Evolutionary conservation across 768 basidiomycete genomes (phyloP).

Genomic region (Boletus fagicola): DNA sequence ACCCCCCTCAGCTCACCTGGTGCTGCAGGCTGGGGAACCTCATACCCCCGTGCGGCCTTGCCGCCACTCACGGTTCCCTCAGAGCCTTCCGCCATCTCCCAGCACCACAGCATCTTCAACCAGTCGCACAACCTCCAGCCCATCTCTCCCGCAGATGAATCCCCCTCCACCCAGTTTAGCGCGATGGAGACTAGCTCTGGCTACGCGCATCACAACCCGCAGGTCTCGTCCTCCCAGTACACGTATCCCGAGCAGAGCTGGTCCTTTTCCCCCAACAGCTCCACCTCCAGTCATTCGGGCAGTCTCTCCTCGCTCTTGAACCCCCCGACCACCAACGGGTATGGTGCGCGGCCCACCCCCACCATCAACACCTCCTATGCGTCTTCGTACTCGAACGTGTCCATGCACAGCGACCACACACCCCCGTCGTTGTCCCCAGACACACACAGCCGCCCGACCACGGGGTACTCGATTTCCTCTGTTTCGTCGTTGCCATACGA

Average conservation of each 20-base stretch:
- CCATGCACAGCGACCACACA: constrained; percentile 64
- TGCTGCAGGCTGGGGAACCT: constrained; percentile 57
- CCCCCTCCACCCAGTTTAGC: constrained; percentile 49
- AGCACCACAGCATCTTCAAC: constrained; percentile 55
- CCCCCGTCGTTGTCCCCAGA: constrained; percentile 77
- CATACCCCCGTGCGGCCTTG: constrained; percentile 60
- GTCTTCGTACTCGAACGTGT: constrained; percentile 66
- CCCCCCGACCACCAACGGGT: constrained; percentile 48
- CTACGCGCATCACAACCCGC: constrained; percentile 31
- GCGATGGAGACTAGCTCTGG: constrained; percentile 37
- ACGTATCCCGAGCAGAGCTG: constrained; percentile 65
- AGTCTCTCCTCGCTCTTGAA: constrained; percentile 79
- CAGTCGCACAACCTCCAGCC: constrained; percentile 61
- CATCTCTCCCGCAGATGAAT: constrained; percentile 69
- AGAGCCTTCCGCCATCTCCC: constrained; percentile 61
- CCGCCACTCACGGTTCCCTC: constrained; percentile 84
- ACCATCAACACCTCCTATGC: constrained; percentile 71
- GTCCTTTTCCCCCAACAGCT: constrained; percentile 45
- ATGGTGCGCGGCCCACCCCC: constrained; percentile 54
- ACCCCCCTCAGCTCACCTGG: constrained; percentile 63
- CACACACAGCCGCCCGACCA: constrained; percentile 67
- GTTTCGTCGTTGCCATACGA: constrained; percentile 76
- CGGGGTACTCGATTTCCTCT: constrained; percentile 83
- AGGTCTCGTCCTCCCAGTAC: constrained; percentile 55
- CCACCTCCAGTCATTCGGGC: constrained; percentile 63